A percentile compares a stretch with the other conserved stretches of the same genome.
phyloP scores from a whole-genome alignment of 2,329 filamentous ascomycete species.

The Beauveria pseudobassiana region DNA sequence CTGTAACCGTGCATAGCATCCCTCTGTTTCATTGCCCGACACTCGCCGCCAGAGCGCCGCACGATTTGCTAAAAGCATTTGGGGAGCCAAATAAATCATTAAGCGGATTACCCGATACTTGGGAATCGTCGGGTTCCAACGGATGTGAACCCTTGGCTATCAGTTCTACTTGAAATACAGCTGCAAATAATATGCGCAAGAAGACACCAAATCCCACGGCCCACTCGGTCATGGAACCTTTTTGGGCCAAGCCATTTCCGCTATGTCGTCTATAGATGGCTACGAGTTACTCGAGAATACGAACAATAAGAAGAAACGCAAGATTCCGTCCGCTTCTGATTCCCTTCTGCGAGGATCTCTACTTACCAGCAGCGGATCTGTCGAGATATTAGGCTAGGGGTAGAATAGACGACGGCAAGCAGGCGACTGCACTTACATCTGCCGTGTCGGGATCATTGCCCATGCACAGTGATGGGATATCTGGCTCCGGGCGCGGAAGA shows the following conservation, averaged over 20 bases:
- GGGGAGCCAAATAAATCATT: not conserved
- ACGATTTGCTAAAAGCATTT: not conserved
- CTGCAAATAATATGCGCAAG: not conserved
- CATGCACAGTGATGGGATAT: slow-evolving; percentile 53
- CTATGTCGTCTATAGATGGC: slow-evolving; percentile 67
- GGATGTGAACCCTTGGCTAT: not conserved
- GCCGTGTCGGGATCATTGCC: slow-evolving; percentile 42
- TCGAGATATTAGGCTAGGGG: slow-evolving; percentile 4
- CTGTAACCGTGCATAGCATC: slow-evolving; percentile 60
- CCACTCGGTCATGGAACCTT: not conserved
- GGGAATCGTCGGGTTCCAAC: not conserved
- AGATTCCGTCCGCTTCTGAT: slow-evolving; percentile 85
- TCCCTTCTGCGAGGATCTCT: slow-evolving; percentile 34
- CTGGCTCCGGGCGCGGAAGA: slow-evolving; percentile 76
- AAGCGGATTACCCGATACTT: not conserved
- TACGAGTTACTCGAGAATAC: slow-evolving; percentile 98
- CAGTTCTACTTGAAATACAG: not conserved
- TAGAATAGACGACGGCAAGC: slow-evolving; percentile 18
- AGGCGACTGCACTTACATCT: slow-evolving; percentile 20
- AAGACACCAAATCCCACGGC: not conserved
- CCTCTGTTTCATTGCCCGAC: slow-evolving; percentile 61
- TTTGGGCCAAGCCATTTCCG: slow-evolving; percentile 44
- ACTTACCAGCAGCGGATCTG: slow-evolving; percentile 14
- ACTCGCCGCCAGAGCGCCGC: slow-evolving; percentile 44
- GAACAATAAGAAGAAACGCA: slow-evolving; percentile 98